Evolutionary conservation across 495 filamentous ascomycete genomes (phyloP).

Genomic region (Hamigera avellanea): DNA sequence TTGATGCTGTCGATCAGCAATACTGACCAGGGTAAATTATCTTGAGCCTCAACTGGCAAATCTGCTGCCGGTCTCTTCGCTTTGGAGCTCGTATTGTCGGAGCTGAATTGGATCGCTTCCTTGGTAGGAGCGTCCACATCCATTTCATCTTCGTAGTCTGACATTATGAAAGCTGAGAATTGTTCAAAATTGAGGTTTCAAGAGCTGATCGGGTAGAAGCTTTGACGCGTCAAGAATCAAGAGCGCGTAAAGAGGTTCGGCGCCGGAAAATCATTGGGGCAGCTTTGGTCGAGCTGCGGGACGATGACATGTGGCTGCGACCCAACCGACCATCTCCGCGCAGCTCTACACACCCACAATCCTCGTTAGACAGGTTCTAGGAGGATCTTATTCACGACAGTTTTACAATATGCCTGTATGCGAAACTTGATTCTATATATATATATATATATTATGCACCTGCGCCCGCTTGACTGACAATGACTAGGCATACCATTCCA

Average conservation of each 20-base stretch:
- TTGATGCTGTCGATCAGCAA: background rate
- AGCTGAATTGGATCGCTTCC: slow-evolving; percentile 44
- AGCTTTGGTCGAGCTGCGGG: slow-evolving; percentile 11
- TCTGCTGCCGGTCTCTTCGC: slow-evolving; percentile 88
- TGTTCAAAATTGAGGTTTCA: background rate
- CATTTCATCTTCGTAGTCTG: slow-evolving; percentile 86
- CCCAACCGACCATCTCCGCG: background rate
- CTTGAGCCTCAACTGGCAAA: slow-evolving; percentile 84
- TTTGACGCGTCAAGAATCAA: slow-evolving; percentile 20
- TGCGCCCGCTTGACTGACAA: too few relatives aligned
- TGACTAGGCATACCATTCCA: slow-evolving; percentile 76
- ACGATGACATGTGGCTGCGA: slow-evolving; percentile 29
- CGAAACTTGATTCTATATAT: background rate
- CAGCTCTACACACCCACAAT: background rate
- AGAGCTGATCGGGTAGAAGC: slow-evolving; percentile 1
- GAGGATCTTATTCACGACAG: slow-evolving; percentile 5
- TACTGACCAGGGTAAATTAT: slow-evolving; percentile 83
- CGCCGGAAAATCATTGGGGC: slow-evolving; percentile 30
- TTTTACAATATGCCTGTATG: slow-evolving; percentile 40
- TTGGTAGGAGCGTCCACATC: slow-evolving; percentile 58
- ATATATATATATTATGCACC: background rate
- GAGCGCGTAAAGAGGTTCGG: slow-evolving; percentile 36
- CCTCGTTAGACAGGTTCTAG: slow-evolving; percentile 13
- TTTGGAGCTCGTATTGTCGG: slow-evolving; percentile 55
- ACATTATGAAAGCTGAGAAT: slow-evolving; percentile 54